A percentile compares a stretch with the other conserved stretches of the same genome.
Evolutionary conservation across 176 grass and related monocot genomes (phyloP).

Genomic region (Alopecurus myosuroides): DNA sequence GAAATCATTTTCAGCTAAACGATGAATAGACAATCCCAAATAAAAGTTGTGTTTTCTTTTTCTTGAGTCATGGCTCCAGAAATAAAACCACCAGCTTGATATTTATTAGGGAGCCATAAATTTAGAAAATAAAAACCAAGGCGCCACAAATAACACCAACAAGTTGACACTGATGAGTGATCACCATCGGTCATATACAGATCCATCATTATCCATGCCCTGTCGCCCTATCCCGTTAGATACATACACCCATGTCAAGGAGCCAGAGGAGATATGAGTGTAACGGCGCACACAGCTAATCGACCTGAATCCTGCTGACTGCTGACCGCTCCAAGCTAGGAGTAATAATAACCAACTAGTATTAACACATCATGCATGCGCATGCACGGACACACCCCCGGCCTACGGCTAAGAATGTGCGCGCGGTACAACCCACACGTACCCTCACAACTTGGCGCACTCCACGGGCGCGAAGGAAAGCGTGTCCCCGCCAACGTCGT

Average conservation of each 20-base stretch:
- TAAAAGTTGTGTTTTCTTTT: no score
- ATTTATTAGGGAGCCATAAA: no score
- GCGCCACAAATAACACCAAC: neutral
- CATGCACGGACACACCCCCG: neutral
- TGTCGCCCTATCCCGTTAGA: neutral
- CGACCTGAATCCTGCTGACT: no score
- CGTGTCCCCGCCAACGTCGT: constrained; percentile 47
- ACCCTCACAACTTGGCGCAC: constrained; percentile 49
- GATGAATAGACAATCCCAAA: no score
- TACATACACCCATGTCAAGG: neutral
- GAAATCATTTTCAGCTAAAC: no score
- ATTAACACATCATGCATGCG: neutral
- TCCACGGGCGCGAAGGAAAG: constrained; percentile 63
- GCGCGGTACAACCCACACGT: neutral
- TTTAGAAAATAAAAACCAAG: no score
- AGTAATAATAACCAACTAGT: neutral
- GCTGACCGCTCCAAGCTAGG: neutral
- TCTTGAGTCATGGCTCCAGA: no score
- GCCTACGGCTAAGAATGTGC: neutral
- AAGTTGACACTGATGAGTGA: neutral
- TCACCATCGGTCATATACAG: neutral
- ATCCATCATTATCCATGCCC: neutral
- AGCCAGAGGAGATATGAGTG: neutral
- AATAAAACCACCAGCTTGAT: no score
- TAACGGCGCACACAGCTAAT: neutral